These are phyloP conservation scores for Sclerotinia spermophila DNA, from an alignment of 2,329 filamentous ascomycete species.

Conservation along the genomic window DNA sequence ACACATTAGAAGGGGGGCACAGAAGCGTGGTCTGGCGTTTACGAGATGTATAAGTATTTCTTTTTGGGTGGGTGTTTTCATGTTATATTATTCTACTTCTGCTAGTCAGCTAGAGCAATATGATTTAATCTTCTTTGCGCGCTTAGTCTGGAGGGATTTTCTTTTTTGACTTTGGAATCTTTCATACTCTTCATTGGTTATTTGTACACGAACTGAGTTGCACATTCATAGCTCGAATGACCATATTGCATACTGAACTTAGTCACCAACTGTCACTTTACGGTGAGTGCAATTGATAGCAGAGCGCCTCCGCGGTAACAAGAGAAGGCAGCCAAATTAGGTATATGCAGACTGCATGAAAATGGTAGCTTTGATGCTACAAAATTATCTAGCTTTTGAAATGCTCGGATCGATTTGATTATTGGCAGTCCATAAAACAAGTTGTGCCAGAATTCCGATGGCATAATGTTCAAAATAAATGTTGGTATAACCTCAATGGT, in stretches of 20 bases:
- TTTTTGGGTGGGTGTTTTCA: background rate
- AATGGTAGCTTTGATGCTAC: background rate
- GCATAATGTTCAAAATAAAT: too few species aligned
- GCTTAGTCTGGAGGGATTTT: too few species aligned
- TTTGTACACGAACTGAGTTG: too few species aligned
- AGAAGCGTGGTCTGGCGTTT: background rate
- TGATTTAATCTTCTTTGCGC: background rate
- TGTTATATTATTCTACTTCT: background rate
- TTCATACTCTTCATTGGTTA: background rate
- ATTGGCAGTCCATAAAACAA: background rate
- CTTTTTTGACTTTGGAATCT: background rate
- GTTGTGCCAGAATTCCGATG: background rate
- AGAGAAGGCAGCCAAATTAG: background rate
- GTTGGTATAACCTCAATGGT: too few species aligned
- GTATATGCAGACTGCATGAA: background rate
- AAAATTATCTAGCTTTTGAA: background rate
- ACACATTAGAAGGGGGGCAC: background rate
- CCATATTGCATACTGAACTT: background rate
- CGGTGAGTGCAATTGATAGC: background rate
- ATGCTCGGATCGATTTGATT: background rate
- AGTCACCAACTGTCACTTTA: background rate
- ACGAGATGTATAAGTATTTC: background rate
- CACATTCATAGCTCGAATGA: background rate
- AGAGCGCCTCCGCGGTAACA: background rate
- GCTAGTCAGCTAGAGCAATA: constrained; percentile 5